phyloP scores from a whole-genome alignment of 495 filamentous ascomycete species.

The Podospora comata region DNA sequence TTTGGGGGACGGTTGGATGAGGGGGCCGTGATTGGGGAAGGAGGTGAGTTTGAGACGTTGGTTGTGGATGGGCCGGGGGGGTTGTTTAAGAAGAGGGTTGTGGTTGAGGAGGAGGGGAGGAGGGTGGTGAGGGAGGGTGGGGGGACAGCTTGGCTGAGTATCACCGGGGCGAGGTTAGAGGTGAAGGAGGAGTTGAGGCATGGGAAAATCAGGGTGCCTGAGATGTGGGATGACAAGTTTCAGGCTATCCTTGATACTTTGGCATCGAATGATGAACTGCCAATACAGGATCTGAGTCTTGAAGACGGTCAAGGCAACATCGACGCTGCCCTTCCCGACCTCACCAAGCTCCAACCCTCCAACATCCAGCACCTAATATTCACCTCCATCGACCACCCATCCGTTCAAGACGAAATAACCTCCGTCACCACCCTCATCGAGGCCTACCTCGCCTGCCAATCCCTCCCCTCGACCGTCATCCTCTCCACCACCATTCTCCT shows the following conservation, averaged over 20 bases:
- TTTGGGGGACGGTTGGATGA: conserved; percentile 46
- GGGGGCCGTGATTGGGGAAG: conserved; percentile 81
- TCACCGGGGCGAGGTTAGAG: conserved; percentile 57
- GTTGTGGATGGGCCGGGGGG: conserved; percentile 72
- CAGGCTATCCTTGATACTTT: conserved; percentile 25
- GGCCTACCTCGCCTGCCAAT: conserved; percentile 25
- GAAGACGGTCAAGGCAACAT: neutral
- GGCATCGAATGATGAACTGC: neutral
- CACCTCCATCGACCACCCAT: conserved; percentile 11
- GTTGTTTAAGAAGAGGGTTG: conserved; percentile 70
- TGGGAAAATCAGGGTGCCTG: conserved; percentile 43
- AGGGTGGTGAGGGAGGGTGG: conserved; percentile 61
- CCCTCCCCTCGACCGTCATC: conserved; percentile 53
- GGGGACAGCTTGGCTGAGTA: conserved; percentile 63
- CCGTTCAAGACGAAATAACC: conserved; percentile 37
- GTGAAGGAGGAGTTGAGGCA: conserved; percentile 36
- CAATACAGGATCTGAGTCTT: neutral
- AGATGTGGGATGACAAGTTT: conserved; percentile 49
- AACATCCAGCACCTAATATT: conserved; percentile 26
- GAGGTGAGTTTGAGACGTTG: conserved; percentile 94
- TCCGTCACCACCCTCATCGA: conserved; percentile 38
- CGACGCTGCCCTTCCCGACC: neutral
- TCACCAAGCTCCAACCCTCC: neutral
- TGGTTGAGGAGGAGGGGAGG: conserved; percentile 53
- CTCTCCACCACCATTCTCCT: conserved; percentile 73